Evolutionary conservation across 768 basidiomycete genomes (phyloP).

Genomic region (Cyclocybe aegerita): DNA sequence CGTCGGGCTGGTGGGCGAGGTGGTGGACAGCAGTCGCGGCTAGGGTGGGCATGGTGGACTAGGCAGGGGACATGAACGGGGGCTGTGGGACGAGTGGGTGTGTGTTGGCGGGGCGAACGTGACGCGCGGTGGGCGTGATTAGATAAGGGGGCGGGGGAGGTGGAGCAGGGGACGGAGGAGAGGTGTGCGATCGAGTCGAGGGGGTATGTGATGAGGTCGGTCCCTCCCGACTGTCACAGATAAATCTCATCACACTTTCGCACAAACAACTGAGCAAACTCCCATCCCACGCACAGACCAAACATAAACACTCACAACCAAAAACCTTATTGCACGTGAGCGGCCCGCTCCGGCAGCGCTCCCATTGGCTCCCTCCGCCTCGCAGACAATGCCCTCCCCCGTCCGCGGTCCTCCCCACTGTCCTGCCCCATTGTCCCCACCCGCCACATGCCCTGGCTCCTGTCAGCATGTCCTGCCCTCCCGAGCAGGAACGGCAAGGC

Average conservation of each 20-base stretch:
- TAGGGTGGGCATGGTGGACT: slow-evolving; percentile 13
- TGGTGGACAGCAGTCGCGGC: too few species aligned
- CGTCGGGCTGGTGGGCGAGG: slow-evolving; percentile 51
- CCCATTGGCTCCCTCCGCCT: slow-evolving; percentile 15
- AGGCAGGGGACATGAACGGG: slow-evolving; percentile 15
- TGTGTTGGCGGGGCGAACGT: too few species aligned
- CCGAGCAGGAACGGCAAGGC: too few species aligned
- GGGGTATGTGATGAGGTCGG: slow-evolving; percentile 49
- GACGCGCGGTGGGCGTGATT: too few species aligned
- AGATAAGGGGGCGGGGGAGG: slow-evolving; percentile 22
- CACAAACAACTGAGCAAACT: slow-evolving; percentile 24
- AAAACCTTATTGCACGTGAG: slow-evolving; percentile 38
- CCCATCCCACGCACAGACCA: slow-evolving; percentile 49
- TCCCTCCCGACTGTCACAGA: slow-evolving; percentile 48
- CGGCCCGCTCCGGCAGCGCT: slow-evolving; percentile 16
- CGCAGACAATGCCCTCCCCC: background rate
- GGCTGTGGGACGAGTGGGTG: background rate
- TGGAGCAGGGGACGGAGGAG: slow-evolving; percentile 31
- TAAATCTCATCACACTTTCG: slow-evolving; percentile 41
- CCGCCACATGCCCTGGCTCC: background rate
- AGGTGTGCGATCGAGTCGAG: slow-evolving; percentile 39
- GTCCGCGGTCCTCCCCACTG: background rate
- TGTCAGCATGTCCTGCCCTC: background rate
- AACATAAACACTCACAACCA: slow-evolving; percentile 34
- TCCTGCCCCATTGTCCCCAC: background rate